Base-by-base conservation (phyloP, 2,329 filamentous ascomycete genomes). In the Penicillium sp. region DNA sequence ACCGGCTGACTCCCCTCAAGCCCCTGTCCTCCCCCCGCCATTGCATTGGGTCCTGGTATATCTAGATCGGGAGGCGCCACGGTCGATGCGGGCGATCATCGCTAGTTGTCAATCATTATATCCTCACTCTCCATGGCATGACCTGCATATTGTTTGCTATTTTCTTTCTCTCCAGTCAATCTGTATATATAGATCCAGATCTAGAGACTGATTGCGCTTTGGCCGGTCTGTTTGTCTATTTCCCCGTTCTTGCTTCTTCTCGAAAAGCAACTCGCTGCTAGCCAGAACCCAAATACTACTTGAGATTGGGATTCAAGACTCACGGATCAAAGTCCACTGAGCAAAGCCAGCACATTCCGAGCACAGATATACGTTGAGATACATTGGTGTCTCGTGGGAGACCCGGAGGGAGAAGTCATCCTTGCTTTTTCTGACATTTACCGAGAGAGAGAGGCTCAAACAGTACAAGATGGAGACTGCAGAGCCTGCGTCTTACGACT, bases 401-500 rank as follows among this genome's bases (percentile, higher is more conserved):
- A 41, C 35, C 29, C 11, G 14, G 19, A 41, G 11, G 36, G 29
- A 41, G 36, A 41, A 40, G 44, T 19, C 22, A 46, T 46, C 36
- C 44, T 41, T 41, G 30, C 22, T 9, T 47, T 29, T 35, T 35
- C 16, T 35, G 29, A 46, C 14, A 41, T 3, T 22, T 27, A 11
- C 12, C n/a, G 14, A 41, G 22, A n/a, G 28, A 14, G 22, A 34
- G 41, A 13, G 35, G 6, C 22, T n/a, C n/a, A 13, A 47, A 35
- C 14, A 12, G 34, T 31, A 13, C 18, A 36, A 35, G 40, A 73
- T 73, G 71, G 70, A 73, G 55, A 65, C 71, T 16, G 63, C 66
- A 36, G 69, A 73, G 43, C 69, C 70, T 8, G 66, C 71, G 30
- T 64, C 70, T 27, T 73, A 71, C 53, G 66, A 69, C 36, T 71